A percentile compares a stretch with the other conserved stretches of the same genome.
phyloP scores from a whole-genome alignment of 2,329 filamentous ascomycete species.

The Zalaria sp. region DNA sequence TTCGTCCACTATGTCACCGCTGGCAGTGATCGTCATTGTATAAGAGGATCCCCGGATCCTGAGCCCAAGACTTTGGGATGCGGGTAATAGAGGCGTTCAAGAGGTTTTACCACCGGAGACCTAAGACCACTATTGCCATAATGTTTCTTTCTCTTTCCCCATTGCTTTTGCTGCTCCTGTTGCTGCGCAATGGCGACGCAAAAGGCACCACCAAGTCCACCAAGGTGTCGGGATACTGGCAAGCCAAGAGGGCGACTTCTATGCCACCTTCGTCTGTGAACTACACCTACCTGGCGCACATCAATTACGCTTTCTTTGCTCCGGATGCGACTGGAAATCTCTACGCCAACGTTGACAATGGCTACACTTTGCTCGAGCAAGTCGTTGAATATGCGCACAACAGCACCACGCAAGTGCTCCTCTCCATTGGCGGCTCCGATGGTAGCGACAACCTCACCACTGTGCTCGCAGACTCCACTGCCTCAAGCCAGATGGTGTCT shows the following conservation, averaged over 20 bases:
- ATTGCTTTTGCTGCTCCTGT: neutral
- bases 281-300: neutral
- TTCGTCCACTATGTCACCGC: no score
- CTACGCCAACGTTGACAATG: neutral
- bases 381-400: neutral
- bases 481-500: neutral
- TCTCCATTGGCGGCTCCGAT: neutral
- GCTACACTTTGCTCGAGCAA: neutral
- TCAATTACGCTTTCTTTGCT: neutral
- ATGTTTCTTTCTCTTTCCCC: neutral
- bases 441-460: neutral
- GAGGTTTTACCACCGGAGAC: neutral
- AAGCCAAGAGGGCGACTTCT: neutral
- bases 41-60: no score
- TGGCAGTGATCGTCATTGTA: no score
- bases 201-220: neutral
- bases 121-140: neutral
- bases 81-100: no score
- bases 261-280: neutral
- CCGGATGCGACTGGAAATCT: neutral
- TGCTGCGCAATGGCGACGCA: neutral
- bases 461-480: neutral
- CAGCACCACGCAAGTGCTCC: neutral
- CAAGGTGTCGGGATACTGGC: neutral
- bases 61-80: no score